Percentiles rank a stretch among this genome's conserved stretches.
Evolutionary conservation across 148 eudicot species (phyloP).

Genomic region (Cornus kousa): DNA sequence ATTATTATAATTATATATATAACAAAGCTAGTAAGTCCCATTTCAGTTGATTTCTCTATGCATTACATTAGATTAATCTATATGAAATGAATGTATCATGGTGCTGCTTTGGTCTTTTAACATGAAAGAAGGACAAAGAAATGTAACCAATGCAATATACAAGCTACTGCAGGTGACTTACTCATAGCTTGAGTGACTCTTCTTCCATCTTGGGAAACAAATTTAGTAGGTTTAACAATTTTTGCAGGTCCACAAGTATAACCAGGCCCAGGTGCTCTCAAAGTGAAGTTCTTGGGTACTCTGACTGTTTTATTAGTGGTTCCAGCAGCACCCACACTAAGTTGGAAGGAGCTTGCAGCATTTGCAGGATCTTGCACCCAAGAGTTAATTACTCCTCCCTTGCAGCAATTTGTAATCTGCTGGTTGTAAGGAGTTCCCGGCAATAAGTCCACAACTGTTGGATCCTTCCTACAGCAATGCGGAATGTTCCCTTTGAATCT

Average conservation of each 20-base stretch:
- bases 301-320: constrained; percentile 57
- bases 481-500: constrained; percentile 53
- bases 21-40: neutral
- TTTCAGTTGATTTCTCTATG: neutral
- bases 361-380: constrained; percentile 58
- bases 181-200: constrained; percentile 66
- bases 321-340: constrained; percentile 58
- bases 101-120: neutral
- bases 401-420: constrained; percentile 60
- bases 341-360: constrained; percentile 49
- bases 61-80: neutral
- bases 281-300: constrained; percentile 57
- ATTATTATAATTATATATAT: too few species aligned
- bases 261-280: constrained; percentile 62
- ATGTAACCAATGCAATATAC: neutral
- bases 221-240: constrained; percentile 41
- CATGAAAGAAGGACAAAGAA: neutral
- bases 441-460: constrained; percentile 56
- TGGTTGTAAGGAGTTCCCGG: constrained; percentile 61
- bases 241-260: constrained; percentile 64
- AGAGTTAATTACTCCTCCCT: constrained; percentile 59
- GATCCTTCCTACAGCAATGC: constrained; percentile 58
- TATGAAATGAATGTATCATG: neutral
- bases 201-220: constrained; percentile 39
- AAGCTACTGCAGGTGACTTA: constrained; percentile 28